Conservation (phyloP, 129 eudicot species). For the Cynara cardunculus region DNA sequence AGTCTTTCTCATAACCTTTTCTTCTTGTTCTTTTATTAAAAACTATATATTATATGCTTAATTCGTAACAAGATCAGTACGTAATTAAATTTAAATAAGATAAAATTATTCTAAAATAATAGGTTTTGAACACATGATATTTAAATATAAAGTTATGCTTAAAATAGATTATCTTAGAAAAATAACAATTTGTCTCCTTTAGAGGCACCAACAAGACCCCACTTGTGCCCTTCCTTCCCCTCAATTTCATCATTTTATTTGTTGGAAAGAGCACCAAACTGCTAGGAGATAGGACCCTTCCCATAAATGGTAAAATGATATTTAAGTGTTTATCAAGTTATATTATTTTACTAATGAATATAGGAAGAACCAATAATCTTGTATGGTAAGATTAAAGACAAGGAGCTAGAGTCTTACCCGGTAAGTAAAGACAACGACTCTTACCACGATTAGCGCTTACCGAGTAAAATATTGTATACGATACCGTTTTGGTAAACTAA, state of each 20-base stretch:
- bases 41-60: neutral
- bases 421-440: too few species aligned
- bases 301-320: slow-evolving; percentile 13
- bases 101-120: neutral
- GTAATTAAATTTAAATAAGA: too few species aligned
- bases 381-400: too few species aligned
- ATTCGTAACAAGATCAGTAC: neutral
- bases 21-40: neutral
- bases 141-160: neutral
- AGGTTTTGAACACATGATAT: neutral
- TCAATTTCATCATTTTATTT: slow-evolving; percentile 17
- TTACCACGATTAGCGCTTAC: too few species aligned
- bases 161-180: neutral
- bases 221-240: slow-evolving; percentile 29
- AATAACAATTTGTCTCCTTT: slow-evolving; percentile 9
- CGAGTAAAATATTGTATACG: too few species aligned
- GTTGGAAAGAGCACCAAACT: slow-evolving; percentile 11
- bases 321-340: too few species aligned
- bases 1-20: neutral
- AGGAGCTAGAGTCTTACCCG: too few species aligned
- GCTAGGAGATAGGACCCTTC: slow-evolving; percentile 5
- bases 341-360: too few species aligned
- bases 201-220: slow-evolving; percentile 23
- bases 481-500: too few species aligned
- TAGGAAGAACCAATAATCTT: too few species aligned